phyloP scores from a whole-genome alignment of 2,329 filamentous ascomycete genomes.

The Sporothrix inflata region DNA sequence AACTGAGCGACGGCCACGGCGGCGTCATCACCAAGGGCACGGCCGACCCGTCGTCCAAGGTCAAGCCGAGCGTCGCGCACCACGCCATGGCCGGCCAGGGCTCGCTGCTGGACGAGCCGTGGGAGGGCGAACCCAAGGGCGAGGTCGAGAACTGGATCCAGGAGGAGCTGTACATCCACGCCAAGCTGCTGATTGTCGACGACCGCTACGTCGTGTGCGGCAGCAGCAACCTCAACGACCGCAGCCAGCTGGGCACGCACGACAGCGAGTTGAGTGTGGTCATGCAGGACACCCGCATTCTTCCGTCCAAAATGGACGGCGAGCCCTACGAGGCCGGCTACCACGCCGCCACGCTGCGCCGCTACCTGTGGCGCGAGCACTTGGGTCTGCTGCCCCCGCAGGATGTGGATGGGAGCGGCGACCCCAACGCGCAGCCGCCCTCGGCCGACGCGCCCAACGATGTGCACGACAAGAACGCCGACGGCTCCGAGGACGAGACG shows the following conservation, averaged over 20 bases:
- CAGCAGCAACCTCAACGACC: slow-evolving; percentile 89
- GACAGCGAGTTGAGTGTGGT: slow-evolving; percentile 91
- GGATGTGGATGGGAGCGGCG: slow-evolving; percentile 65
- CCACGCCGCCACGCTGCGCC: slow-evolving; percentile 79
- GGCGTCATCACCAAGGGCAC: neutral
- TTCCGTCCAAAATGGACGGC: slow-evolving; percentile 78
- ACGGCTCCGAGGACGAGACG: slow-evolving; percentile 55
- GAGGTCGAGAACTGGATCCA: slow-evolving; percentile 91
- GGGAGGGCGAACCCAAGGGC: slow-evolving; percentile 73
- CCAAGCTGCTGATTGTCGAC: slow-evolving; percentile 86
- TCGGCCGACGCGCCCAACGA: slow-evolving; percentile 68
- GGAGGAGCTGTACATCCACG: slow-evolving; percentile 94
- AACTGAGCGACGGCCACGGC: neutral
- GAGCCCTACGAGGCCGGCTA: slow-evolving; percentile 71
- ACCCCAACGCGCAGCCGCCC: slow-evolving; percentile 77
- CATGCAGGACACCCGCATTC: slow-evolving; percentile 76
- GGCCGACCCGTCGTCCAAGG: slow-evolving; percentile 15
- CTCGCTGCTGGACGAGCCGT: slow-evolving; percentile 68
- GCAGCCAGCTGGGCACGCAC: slow-evolving; percentile 82
- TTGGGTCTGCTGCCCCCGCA: slow-evolving; percentile 81
- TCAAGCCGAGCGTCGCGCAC: slow-evolving; percentile 65
- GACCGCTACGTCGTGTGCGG: slow-evolving; percentile 84
- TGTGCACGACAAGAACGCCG: slow-evolving; percentile 47
- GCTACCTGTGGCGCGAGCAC: slow-evolving; percentile 89
- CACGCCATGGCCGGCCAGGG: slow-evolving; percentile 74